These are phyloP conservation scores for Kwoniella bestiolae DNA, from an alignment of 768 basidiomycete genomes.

Conservation along the genomic window DNA sequence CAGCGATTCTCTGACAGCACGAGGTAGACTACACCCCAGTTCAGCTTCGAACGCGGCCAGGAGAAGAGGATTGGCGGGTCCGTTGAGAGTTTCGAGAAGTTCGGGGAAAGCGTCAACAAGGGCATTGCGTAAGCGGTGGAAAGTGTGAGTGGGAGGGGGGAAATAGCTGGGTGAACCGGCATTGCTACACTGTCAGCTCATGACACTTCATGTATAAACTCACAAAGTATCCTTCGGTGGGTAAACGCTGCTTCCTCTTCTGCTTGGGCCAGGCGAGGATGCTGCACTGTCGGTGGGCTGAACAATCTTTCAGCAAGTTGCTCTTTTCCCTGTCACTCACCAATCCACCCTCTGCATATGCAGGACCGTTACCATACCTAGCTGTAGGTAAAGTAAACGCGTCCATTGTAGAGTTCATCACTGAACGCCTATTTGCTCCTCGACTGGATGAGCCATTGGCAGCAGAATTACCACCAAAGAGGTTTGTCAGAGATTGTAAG, in stretches of 20 bases:
- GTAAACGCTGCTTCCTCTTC: conserved; percentile 37
- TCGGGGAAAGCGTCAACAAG: conserved; percentile 87
- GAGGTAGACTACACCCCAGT: conserved; percentile 74
- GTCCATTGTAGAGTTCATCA: conserved; percentile 78
- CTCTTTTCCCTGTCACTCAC: conserved; percentile 9
- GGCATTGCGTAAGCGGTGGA: conserved; percentile 82
- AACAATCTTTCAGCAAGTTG: background rate
- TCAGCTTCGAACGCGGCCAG: conserved; percentile 80
- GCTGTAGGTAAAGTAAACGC: conserved; percentile 80
- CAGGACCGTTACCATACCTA: conserved; percentile 18
- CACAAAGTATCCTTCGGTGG: conserved; percentile 42
- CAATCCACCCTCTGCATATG: conserved; percentile 11
- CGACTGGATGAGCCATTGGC: conserved; percentile 30
- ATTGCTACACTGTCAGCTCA: conserved; percentile 10
- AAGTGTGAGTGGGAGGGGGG: conserved; percentile 80
- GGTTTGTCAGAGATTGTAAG: conserved; percentile 38
- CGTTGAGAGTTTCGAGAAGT: conserved; percentile 92
- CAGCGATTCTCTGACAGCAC: conserved; percentile 88
- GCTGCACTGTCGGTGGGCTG: conserved; percentile 35
- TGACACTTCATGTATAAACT: conserved; percentile 10
- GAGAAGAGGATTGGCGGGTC: conserved; percentile 79
- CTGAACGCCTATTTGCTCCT: conserved; percentile 50
- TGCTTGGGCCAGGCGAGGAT: conserved; percentile 51
- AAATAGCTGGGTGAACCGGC: conserved; percentile 59
- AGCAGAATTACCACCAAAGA: conserved; percentile 31